A percentile compares a stretch with the other conserved stretches of the same genome.
These are phyloP conservation scores for Xylariaceae sp. DNA, from an alignment of 2,329 filamentous ascomycete genomes.

Conservation along the genomic window DNA sequence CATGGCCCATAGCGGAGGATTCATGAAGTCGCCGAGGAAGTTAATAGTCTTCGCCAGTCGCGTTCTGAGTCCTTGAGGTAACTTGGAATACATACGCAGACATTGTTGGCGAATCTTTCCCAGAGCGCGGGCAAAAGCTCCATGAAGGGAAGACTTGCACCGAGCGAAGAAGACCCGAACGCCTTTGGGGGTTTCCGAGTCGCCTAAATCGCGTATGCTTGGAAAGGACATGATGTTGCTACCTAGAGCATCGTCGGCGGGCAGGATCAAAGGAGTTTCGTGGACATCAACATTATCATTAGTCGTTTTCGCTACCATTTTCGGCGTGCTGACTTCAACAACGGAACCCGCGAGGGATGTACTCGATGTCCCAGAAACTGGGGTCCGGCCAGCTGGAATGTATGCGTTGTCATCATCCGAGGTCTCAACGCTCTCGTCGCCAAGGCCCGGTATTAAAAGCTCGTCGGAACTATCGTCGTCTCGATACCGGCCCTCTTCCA, in stretches of 20 bases:
- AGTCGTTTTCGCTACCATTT: slow-evolving; percentile 32
- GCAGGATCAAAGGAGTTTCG: slow-evolving; percentile 33
- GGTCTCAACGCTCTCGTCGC: slow-evolving; percentile 35
- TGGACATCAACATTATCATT: slow-evolving; percentile 24
- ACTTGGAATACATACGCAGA: slow-evolving; percentile 9
- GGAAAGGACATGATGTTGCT: slow-evolving; percentile 61
- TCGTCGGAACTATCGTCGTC: slow-evolving; percentile 41
- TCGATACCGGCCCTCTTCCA: slow-evolving; percentile 56
- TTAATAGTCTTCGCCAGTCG: slow-evolving; percentile 45
- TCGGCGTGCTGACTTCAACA: slow-evolving; percentile 36
- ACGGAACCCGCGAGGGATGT: slow-evolving; percentile 47
- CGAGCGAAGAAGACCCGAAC: slow-evolving; percentile 39
- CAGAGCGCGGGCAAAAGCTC: slow-evolving; percentile 16
- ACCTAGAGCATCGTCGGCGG: slow-evolving; percentile 32
- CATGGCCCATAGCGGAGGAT: slow-evolving; percentile 97
- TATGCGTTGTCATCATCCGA: slow-evolving; percentile 45
- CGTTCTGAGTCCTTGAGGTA: slow-evolving; percentile 10
- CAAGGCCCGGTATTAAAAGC: slow-evolving; percentile 39
- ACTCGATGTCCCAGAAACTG: slow-evolving; percentile 45
- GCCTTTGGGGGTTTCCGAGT: slow-evolving; percentile 38
- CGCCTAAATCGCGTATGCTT: slow-evolving; percentile 43
- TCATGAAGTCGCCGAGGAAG: slow-evolving; percentile 92
- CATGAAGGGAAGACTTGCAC: slow-evolving; percentile 32
- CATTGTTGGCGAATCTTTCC: slow-evolving; percentile 1
- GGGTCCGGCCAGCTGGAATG: slow-evolving; percentile 52